Base-by-base conservation (phyloP, 2,329 filamentous ascomycete species). In the Claviceps fusiformis region DNA sequence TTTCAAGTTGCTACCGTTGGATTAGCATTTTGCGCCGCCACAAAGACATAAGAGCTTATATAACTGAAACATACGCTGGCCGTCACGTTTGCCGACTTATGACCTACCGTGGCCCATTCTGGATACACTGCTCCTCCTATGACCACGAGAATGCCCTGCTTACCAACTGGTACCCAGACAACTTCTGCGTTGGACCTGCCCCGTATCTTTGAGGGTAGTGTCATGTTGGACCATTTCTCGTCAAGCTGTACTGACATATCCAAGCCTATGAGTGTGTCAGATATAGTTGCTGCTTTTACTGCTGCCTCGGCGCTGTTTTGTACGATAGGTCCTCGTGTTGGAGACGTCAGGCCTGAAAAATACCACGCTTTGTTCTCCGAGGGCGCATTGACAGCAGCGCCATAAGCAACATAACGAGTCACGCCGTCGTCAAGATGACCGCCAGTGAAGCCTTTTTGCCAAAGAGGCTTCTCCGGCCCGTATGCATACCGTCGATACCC, bases 131-230 rank as follows among this genome's bases (percentile, higher is more conserved):
- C 89, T 13, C 89, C 89, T 7, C 87, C 88, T 0, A 95, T 71
- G 3, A 86, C 86, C 0, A 95, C 76, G 9, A 95, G 73, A 48
- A 93, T 83, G 1, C 89, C 89, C 61, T 89, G 74, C 17, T 78
- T 71, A 3, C 88, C 87, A 48, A 90, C 87, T 1, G 89, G 89
- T 0, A 95, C 77, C 84, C 85, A 89, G 0, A 86, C 82, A 1
- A 86, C 71, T 56, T 86, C 83, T 0, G 83, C 75, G 60, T 79
- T 82, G 4, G 82, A 81, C 17, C 86, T 77, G 0, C 77, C 77
- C 5, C 70, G 66, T 7, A 85, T 70, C 4, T 64, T 59, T 0
- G 61, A 45, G 0, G 78, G 76, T 3, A 88, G 64, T 0, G 80
- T 79, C 1, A 52, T 59, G 59, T 87, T 87, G 7, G 61, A 67